phyloP scores from a whole-genome alignment of 2,329 filamentous ascomycete species.

The Shiraia sp. region DNA sequence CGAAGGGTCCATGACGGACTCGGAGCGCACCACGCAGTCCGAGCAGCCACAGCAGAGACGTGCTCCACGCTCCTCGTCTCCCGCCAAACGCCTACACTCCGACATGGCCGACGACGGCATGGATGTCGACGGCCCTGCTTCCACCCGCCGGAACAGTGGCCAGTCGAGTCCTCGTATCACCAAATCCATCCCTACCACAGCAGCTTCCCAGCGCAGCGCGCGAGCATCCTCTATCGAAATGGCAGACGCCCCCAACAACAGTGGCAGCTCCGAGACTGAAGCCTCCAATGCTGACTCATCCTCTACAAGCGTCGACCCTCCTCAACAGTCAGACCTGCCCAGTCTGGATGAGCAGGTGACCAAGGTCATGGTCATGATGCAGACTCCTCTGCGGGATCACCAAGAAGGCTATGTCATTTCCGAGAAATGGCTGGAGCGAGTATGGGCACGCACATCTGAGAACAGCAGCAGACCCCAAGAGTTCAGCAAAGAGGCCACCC shows the following conservation, averaged over 20 bases:
- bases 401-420: conserved; percentile 79
- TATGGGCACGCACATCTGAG: conserved; percentile 40
- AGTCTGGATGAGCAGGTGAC: conserved; percentile 70
- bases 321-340: conserved; percentile 26
- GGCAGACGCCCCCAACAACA: conserved; percentile 40
- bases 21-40: conserved; percentile 16
- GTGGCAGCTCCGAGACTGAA: conserved; percentile 34
- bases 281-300: conserved; percentile 25
- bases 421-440: conserved; percentile 70
- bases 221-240: conserved; percentile 51
- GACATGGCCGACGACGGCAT: conserved; percentile 55
- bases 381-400: conserved; percentile 63
- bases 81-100: conserved; percentile 59
- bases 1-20: conserved; percentile 34
- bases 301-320: conserved; percentile 26
- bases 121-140: conserved; percentile 34
- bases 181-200: conserved; percentile 29
- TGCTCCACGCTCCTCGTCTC: conserved; percentile 53
- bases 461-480: conserved; percentile 50
- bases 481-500: conserved; percentile 61
- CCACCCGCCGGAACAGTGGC: conserved; percentile 25
- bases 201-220: conserved; percentile 27
- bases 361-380: conserved; percentile 66
- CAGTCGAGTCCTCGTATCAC: conserved; percentile 29
- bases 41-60: conserved; percentile 22